Base-by-base conservation (phyloP, 768 basidiomycete species). In the Boletus fagicola region DNA sequence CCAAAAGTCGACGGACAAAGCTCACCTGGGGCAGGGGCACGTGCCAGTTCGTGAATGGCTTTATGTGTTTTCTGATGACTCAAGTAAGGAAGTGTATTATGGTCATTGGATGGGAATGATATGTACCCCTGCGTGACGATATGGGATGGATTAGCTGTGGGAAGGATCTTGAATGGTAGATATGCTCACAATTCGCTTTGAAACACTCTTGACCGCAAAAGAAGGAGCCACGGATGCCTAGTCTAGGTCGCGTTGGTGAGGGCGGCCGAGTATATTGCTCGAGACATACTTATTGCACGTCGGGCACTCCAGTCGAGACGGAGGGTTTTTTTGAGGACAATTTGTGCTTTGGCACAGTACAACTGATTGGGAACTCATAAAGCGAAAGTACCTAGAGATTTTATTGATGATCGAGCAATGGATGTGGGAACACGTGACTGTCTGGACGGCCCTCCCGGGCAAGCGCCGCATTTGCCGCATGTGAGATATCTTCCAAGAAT, bases 151-250 rank as follows among this genome's bases (percentile, higher is more conserved):
- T 56, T 7, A 58, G 39, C 11, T n/a, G 13, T 18, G 7, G 24
- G 11, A 18, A 4, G 22, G 8, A 4, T 38, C 24, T 40, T 18
- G 22, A 30, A 30, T 6, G 50, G 12, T 18, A 9, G 10, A 33
- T 20, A 7, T 39, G 79, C 94, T 78, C 72, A 95, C 96, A 98
- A 72, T 83, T 88, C 47, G 86, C 82, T 74, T 97, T 98, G 83
- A 98, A 98, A 75, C 96, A 98, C 50, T 91, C 92, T 73, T 98
- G 96, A 26, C 87, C 85, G 62, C 96, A 98, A 75, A 95, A 98
- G 70, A 88, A 90, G 33, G 91, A 93, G 31, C 91, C 90, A 48
- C 79, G 80, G 61, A 94, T 87, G 51, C 88, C 90, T 35, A 93
- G 78, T 70, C 91, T 93, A 62, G 38, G 58, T 57, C 26, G 47